Evolutionary conservation across 129 eudicot species (phyloP).

Genomic region (Artemisia annua): DNA sequence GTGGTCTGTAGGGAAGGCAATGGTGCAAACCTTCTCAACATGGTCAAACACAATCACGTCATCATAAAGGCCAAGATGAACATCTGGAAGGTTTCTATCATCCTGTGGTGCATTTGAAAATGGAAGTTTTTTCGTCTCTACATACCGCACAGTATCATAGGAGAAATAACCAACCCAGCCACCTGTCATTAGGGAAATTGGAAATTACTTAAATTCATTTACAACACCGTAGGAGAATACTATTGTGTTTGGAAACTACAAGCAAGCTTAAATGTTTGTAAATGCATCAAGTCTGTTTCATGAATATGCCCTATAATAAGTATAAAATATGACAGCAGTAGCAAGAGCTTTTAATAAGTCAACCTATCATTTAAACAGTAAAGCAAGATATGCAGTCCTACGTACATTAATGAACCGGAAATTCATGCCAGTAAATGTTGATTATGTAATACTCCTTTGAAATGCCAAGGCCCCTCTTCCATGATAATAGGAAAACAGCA

Average conservation of each 20-base stretch:
- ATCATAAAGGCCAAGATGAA: conserved; percentile 98
- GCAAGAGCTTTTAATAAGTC: conserved; percentile 3
- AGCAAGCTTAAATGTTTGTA: conserved; percentile 4
- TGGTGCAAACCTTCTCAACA: conserved; percentile 79
- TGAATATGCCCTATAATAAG: neutral
- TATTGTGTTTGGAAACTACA: neutral
- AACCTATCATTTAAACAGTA: neutral
- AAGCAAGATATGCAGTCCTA: conserved; percentile 2
- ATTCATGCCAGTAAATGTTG: neutral
- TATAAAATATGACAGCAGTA: neutral
- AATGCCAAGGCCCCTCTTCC: conserved; percentile 13
- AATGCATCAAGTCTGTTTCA: conserved; percentile 8
- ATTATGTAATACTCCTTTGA: neutral
- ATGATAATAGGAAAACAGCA: conserved; percentile 6
- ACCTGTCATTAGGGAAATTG: conserved; percentile 52
- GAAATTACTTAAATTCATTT: conserved; percentile 9
- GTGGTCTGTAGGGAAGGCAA: neutral
- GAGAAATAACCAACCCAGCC: conserved; percentile 99
- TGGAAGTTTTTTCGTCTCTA: conserved; percentile 91
- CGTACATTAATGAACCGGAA: neutral
- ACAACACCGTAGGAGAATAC: neutral
- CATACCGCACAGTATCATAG: conserved; percentile 96
- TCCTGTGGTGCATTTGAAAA: conserved; percentile 84
- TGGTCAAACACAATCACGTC: conserved; percentile 98
- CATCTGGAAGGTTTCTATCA: conserved; percentile 95